Conservation (phyloP, 345 rosid species). For the Syzygium grande region DNA sequence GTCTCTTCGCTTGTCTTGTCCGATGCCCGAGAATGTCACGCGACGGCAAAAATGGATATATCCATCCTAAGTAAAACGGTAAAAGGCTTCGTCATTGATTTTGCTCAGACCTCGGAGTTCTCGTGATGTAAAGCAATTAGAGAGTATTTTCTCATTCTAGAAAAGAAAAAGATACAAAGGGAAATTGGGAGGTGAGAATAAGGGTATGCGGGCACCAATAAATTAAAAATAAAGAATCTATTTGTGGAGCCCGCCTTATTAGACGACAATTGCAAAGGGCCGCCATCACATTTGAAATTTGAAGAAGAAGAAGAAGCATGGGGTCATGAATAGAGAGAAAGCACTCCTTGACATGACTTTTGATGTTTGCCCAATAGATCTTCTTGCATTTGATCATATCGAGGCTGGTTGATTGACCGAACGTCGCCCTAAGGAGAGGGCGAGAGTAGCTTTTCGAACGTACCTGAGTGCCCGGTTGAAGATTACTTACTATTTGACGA, state of each 20-base stretch:
- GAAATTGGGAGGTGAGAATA: too few relatives aligned
- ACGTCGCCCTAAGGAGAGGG: neutral
- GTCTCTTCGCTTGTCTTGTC: neutral
- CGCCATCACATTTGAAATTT: neutral
- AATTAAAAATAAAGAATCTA: too few relatives aligned
- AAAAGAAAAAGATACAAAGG: too few relatives aligned
- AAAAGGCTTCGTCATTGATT: too few relatives aligned
- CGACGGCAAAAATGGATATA: too few relatives aligned
- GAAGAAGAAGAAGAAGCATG: neutral
- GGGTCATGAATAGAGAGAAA: neutral
- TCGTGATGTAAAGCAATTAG: too few relatives aligned
- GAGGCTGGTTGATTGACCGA: rapidly evolving
- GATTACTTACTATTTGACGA: neutral
- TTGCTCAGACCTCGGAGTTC: too few relatives aligned
- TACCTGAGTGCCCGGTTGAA: rapidly evolving
- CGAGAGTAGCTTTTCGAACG: neutral
- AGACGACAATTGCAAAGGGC: too few relatives aligned
- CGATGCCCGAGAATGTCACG: neutral
- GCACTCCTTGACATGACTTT: neutral
- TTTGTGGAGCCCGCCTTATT: too few relatives aligned
- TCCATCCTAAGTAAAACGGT: too few relatives aligned
- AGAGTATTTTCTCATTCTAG: too few relatives aligned
- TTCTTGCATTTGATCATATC: neutral
- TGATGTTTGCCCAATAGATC: neutral
- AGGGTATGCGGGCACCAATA: rapidly evolving